phyloP scores from a whole-genome alignment of 2,329 filamentous ascomycete species.

The Cordyceps cateniannulata region DNA sequence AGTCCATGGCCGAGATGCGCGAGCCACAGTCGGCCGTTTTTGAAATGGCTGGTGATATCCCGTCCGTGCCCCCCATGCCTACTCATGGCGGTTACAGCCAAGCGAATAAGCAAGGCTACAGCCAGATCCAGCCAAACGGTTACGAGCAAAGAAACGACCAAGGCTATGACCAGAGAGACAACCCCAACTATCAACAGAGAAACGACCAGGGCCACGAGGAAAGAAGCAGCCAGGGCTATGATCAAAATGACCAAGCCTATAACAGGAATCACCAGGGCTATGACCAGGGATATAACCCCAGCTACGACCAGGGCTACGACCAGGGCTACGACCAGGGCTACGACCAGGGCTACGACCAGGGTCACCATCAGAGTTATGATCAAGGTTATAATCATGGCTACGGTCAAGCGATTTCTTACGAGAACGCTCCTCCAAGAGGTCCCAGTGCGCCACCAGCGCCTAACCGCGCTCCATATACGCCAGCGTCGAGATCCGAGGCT shows the following conservation, averaged over 20 bases:
- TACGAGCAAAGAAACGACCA: background rate
- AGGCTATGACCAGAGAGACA: constrained; percentile 21
- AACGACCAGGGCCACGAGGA: constrained; percentile 18
- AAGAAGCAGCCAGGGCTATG: constrained; percentile 13
- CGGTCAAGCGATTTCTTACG: constrained; percentile 20
- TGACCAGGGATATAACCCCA: constrained; percentile 21
- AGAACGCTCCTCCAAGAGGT: constrained; percentile 23
- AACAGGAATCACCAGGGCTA: constrained; percentile 16
- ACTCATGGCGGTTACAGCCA: constrained; percentile 23
- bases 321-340: constrained; percentile 22
- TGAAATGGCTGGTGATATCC: constrained; percentile 62
- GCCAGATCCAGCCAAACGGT: constrained; percentile 19
- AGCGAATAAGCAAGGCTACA: constrained; percentile 6
- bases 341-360: constrained; percentile 13
- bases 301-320: constrained; percentile 13
- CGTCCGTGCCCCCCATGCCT: constrained; percentile 46
- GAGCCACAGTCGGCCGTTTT: constrained; percentile 63
- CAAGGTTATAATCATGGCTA: constrained; percentile 19
- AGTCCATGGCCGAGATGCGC: constrained; percentile 61
- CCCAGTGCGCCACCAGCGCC: constrained; percentile 27
- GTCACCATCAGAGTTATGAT: constrained; percentile 18
- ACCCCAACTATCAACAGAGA: constrained; percentile 4
- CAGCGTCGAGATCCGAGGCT: constrained; percentile 20
- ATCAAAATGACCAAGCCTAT: constrained; percentile 16
- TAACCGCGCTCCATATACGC: constrained; percentile 16